Conservation (phyloP, 2,329 filamentous ascomycete species). For the Pyricularia grisea region DNA sequence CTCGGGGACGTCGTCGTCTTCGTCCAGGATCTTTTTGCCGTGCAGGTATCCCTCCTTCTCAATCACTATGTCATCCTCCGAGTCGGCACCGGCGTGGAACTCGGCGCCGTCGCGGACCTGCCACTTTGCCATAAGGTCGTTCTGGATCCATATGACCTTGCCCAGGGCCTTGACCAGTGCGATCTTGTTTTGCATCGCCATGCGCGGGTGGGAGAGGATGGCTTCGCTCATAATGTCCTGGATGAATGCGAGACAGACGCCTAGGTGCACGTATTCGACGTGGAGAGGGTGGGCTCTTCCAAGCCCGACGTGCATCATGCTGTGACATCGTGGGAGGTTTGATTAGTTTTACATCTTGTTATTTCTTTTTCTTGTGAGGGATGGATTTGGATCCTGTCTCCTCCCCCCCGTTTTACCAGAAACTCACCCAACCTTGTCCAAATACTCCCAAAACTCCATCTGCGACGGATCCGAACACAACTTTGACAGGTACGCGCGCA, state of each 20-base stretch:
- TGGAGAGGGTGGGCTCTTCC: slow-evolving; percentile 64
- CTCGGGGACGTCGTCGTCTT: slow-evolving; percentile 23
- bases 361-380: too few relatives aligned
- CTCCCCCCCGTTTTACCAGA: too few relatives aligned
- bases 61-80: slow-evolving; percentile 28
- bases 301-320: slow-evolving; percentile 73
- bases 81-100: slow-evolving; percentile 33
- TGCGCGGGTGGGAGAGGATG: slow-evolving; percentile 59
- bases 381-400: neutral
- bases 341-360: neutral
- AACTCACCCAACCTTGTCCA: slow-evolving; percentile 69
- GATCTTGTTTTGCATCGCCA: slow-evolving; percentile 60
- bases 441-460: slow-evolving; percentile 74
- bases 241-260: slow-evolving; percentile 62
- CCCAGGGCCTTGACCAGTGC: slow-evolving; percentile 65
- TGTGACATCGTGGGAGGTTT: slow-evolving; percentile 16
- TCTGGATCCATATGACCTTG: slow-evolving; percentile 84
- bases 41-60: slow-evolving; percentile 57
- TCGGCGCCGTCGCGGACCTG: slow-evolving; percentile 63
- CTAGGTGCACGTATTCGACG: slow-evolving; percentile 73
- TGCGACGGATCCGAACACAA: slow-evolving; percentile 65
- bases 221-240: slow-evolving; percentile 71
- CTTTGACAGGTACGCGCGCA: slow-evolving; percentile 65
- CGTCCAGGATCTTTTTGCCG: slow-evolving; percentile 47
- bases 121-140: slow-evolving; percentile 79